These are phyloP conservation scores for Epichloe brachyelytri DNA, from an alignment of 2,329 filamentous ascomycete species.

Conservation along the genomic window DNA sequence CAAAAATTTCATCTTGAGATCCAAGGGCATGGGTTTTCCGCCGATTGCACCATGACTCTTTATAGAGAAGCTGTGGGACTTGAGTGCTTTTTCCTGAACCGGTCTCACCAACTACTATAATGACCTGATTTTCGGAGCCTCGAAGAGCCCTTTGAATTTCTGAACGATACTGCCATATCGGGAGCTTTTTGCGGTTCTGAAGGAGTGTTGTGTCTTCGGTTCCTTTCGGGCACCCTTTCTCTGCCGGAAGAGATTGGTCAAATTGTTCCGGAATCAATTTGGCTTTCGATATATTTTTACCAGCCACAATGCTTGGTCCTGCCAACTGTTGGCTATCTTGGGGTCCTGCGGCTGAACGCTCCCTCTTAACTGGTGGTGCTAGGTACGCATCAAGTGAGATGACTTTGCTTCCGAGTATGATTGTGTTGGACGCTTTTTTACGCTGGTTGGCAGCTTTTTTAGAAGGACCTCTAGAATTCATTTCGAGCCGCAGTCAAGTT, in stretches of 20 bases:
- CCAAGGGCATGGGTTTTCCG: conserved; percentile 36
- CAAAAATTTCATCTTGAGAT: conserved; percentile 30
- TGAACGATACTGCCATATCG: conserved; percentile 64
- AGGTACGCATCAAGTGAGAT: conserved; percentile 40
- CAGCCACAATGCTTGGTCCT: not conserved
- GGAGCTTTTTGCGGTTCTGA: conserved; percentile 51
- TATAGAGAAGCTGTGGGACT: conserved; percentile 76
- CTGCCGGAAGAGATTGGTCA: not conserved
- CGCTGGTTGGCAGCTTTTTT: conserved; percentile 24
- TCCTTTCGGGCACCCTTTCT: conserved; percentile 6
- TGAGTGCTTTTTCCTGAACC: conserved; percentile 96
- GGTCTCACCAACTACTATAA: conserved; percentile 85
- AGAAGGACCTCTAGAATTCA: conserved; percentile 1
- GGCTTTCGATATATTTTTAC: not conserved
- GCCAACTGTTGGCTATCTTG: not conserved
- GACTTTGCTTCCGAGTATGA: conserved; percentile 34
- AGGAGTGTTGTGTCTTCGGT: conserved; percentile 22
- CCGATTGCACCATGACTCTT: conserved; percentile 65
- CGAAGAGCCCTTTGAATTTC: conserved; percentile 54
- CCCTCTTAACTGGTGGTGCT: conserved; percentile 14
- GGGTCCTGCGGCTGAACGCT: not conserved
- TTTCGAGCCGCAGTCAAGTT: not conserved
- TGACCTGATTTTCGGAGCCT: conserved; percentile 47
- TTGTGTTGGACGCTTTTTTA: conserved; percentile 22
- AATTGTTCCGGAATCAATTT: not conserved